These are phyloP conservation scores for Peronospora belbahrii DNA, from an alignment of 352 stramenopile species.

Conservation along the genomic window DNA sequence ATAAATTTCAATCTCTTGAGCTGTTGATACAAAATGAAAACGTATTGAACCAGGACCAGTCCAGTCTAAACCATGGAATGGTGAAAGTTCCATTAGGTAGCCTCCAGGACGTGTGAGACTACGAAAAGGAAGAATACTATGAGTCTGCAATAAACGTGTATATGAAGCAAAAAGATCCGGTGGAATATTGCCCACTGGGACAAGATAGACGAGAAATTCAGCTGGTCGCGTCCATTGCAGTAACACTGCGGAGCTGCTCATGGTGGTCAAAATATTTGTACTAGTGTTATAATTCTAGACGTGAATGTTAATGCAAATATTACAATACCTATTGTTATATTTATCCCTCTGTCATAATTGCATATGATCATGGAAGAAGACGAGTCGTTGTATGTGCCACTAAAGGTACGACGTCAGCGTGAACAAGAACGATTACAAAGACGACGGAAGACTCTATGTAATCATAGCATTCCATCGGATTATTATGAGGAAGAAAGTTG, in stretches of 20 bases:
- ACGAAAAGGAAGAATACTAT: constrained; percentile 51
- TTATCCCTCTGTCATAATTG: neutral
- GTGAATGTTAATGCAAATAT: no score
- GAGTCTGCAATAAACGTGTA: constrained; percentile 44
- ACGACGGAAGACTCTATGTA: constrained; percentile 41
- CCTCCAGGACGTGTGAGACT: constrained; percentile 64
- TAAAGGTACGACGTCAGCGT: constrained; percentile 62
- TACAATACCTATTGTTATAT: neutral
- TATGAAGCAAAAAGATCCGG: constrained; percentile 51
- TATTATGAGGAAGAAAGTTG: constrained; percentile 25
- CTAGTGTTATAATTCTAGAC: no score
- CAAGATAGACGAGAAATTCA: constrained; percentile 79
- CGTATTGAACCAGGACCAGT: constrained; percentile 38
- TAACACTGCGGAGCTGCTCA: constrained; percentile 13
- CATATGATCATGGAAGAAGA: constrained; percentile 15
- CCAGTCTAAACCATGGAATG: constrained; percentile 73
- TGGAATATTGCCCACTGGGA: constrained; percentile 63
- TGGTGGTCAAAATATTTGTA: neutral
- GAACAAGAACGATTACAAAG: constrained; percentile 59
- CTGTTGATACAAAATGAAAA: constrained; percentile 69
- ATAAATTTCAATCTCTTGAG: constrained; percentile 41
- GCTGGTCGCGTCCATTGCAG: constrained; percentile 52
- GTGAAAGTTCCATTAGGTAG: constrained; percentile 74
- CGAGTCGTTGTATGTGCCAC: constrained; percentile 66
- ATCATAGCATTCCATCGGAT: constrained; percentile 38